Evolutionary conservation across 2,329 filamentous ascomycete species (phyloP).

Genomic region (Capronia epimyces): DNA sequence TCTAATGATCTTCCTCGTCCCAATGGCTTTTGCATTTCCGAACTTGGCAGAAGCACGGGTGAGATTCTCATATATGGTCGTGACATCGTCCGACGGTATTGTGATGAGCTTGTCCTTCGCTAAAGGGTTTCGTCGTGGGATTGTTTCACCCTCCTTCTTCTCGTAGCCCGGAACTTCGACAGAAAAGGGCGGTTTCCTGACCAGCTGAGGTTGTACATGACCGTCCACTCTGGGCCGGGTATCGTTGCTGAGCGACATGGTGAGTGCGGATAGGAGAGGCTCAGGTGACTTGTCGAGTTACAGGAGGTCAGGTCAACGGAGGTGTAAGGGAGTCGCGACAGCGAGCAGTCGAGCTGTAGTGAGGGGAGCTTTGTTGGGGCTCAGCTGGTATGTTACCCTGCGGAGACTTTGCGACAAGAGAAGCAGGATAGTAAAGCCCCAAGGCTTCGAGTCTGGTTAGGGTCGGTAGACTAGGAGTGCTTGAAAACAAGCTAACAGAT

Average conservation of each 20-base stretch:
- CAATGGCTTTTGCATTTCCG: constrained; percentile 61
- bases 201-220: constrained; percentile 43
- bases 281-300: not conserved
- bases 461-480: not conserved
- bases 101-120: constrained; percentile 65
- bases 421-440: not conserved
- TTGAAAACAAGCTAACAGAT: not conserved
- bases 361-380: constrained; percentile 1
- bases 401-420: not conserved
- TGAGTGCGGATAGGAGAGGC: not conserved
- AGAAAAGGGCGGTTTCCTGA: constrained; percentile 68
- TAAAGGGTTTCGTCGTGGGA: constrained; percentile 68
- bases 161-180: constrained; percentile 64
- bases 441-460: not conserved
- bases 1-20: constrained; percentile 66
- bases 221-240: constrained; percentile 22
- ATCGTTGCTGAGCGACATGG: constrained; percentile 22
- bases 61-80: constrained; percentile 75
- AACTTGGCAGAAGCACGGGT: constrained; percentile 60
- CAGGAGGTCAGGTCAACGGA: not conserved
- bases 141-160: constrained; percentile 72
- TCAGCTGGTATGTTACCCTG: too few species aligned
- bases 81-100: constrained; percentile 62
- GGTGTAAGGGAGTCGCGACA: not conserved
- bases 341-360: not conserved